phyloP scores from a whole-genome alignment of 2,329 filamentous ascomycete species.

The Penicillium corylophilum region DNA sequence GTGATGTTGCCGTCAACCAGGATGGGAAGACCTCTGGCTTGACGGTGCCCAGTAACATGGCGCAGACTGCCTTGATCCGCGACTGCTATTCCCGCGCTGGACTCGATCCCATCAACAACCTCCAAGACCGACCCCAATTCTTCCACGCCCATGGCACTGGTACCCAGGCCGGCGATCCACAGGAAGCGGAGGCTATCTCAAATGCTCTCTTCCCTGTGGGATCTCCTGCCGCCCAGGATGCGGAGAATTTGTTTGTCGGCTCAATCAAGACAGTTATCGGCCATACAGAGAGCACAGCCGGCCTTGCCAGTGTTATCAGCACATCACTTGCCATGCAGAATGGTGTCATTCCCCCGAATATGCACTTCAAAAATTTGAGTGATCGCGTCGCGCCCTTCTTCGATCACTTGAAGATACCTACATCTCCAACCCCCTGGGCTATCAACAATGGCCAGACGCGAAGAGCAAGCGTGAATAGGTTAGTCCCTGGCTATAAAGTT shows the following conservation, averaged over 20 bases:
- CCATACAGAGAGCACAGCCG: constrained; percentile 11
- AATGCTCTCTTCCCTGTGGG: constrained; percentile 15
- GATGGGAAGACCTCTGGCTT: constrained; percentile 28
- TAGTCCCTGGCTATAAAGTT: no score
- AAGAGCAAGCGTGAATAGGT: no score
- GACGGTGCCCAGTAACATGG: constrained; percentile 30
- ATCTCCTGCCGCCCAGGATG: not conserved
- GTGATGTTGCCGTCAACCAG: constrained; percentile 30
- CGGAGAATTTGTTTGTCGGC: constrained; percentile 20
- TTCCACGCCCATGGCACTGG: constrained; percentile 46
- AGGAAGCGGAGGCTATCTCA: constrained; percentile 20
- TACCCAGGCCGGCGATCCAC: constrained; percentile 26
- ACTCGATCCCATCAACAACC: constrained; percentile 23
- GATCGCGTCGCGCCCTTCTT: not conserved
- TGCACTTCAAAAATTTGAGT: constrained; percentile 23
- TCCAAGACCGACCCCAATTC: constrained; percentile 36
- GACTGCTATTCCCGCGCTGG: constrained; percentile 36
- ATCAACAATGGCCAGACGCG: no score
- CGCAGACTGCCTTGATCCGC: constrained; percentile 40
- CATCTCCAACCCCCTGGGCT: no score
- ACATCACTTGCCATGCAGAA: constrained; percentile 38
- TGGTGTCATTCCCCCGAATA: constrained; percentile 26
- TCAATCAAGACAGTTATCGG: constrained; percentile 21
- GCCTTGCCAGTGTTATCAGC: constrained; percentile 28
- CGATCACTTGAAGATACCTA: no score